phyloP scores from a whole-genome alignment of 768 basidiomycete genomes.

The Boletus pseudo-olivaceus region DNA sequence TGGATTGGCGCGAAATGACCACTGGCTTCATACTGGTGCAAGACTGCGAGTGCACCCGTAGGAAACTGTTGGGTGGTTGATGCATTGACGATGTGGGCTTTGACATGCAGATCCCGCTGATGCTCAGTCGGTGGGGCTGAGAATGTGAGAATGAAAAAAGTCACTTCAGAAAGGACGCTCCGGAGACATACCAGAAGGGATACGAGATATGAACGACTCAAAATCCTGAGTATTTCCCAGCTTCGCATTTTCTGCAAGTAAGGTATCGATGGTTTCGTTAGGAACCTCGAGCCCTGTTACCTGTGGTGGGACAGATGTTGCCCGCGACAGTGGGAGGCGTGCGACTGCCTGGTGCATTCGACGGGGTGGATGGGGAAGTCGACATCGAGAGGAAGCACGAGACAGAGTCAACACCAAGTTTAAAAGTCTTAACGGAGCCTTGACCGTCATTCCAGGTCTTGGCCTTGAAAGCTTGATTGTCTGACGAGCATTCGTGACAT shows the following conservation, averaged over 20 bases:
- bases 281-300: neutral
- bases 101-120: slow-evolving; percentile 72
- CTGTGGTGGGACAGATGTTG: neutral
- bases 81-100: slow-evolving; percentile 46
- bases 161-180: neutral
- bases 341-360: slow-evolving; percentile 20
- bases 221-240: slow-evolving; percentile 43
- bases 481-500: neutral
- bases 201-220: slow-evolving; percentile 43
- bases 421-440: slow-evolving; percentile 2
- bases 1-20: slow-evolving; percentile 63
- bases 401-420: slow-evolving; percentile 1
- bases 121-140: slow-evolving; percentile 41
- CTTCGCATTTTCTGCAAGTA: slow-evolving; percentile 49
- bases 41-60: slow-evolving; percentile 55
- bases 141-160: slow-evolving; percentile 10
- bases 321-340: neutral
- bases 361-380: slow-evolving; percentile 6
- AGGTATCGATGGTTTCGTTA: slow-evolving; percentile 40
- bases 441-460: slow-evolving; percentile 5
- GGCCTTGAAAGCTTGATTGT: neutral
- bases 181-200: slow-evolving; percentile 40
- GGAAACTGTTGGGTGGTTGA: slow-evolving; percentile 43
- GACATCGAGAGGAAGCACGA: slow-evolving; percentile 1
- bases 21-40: slow-evolving; percentile 70